Percentiles rank a stretch among this genome's conserved stretches.
Conservation (phyloP, 1,284 basidiomycete species). For the Papiliotrema nemorosa region DNA sequence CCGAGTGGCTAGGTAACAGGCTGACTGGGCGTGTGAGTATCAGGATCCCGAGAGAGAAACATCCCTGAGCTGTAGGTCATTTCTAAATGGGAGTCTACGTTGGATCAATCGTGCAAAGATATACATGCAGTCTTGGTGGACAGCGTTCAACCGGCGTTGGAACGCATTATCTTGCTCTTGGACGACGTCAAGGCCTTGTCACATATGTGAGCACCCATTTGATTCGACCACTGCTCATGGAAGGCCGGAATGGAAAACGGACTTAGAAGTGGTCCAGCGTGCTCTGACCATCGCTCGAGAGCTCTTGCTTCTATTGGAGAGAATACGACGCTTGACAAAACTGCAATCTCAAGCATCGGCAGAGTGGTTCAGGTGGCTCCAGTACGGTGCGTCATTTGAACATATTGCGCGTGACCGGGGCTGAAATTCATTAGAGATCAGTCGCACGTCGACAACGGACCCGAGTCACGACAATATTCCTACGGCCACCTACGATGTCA, state of each 20-base stretch:
- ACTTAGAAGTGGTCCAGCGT: background rate
- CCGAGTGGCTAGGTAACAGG: conserved; percentile 43
- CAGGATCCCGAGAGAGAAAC: no score
- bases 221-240: background rate
- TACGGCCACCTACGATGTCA: conserved; percentile 31
- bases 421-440: conserved; percentile 18
- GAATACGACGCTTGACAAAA: conserved; percentile 32
- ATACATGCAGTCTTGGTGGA: conserved; percentile 34
- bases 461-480: conserved; percentile 20
- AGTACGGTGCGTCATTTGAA: conserved; percentile 33
- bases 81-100: conserved; percentile 39
- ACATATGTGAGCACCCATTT: conserved; percentile 23
- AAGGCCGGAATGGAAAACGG: background rate
- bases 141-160: conserved; percentile 38
- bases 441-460: conserved; percentile 20
- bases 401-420: background rate
- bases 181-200: conserved; percentile 39
- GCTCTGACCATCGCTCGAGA: background rate
- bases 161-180: conserved; percentile 36
- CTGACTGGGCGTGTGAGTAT: conserved; percentile 38
- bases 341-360: conserved; percentile 26
- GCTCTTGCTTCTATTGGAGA: conserved; percentile 25
- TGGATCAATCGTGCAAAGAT: conserved; percentile 25
- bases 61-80: conserved; percentile 27
- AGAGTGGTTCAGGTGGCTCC: conserved; percentile 46